These are phyloP conservation scores for Pythium monospermum DNA, from an alignment of 352 stramenopile genomes.

Conservation along the genomic window DNA sequence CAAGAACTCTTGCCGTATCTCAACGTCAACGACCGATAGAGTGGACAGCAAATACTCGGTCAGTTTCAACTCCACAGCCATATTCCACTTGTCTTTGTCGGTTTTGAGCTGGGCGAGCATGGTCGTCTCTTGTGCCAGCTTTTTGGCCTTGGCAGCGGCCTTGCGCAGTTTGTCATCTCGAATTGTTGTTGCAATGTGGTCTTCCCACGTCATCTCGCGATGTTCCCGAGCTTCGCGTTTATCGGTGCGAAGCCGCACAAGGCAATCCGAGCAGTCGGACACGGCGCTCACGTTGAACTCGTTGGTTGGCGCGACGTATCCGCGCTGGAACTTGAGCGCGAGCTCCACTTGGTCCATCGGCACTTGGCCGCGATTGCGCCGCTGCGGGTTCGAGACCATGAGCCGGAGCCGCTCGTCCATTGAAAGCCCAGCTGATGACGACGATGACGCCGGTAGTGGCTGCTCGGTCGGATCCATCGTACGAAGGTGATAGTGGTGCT, in stretches of 20 bases:
- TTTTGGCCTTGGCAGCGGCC: conserved; percentile 27
- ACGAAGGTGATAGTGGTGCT: too few species aligned
- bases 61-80: conserved; percentile 55
- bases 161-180: conserved; percentile 21
- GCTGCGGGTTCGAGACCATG: conserved; percentile 36
- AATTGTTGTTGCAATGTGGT: conserved; percentile 34
- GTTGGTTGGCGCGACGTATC: conserved; percentile 31
- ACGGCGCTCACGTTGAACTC: conserved; percentile 42
- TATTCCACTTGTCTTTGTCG: conserved; percentile 62
- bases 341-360: conserved; percentile 31
- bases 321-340: conserved; percentile 37
- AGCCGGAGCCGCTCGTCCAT: conserved; percentile 41
- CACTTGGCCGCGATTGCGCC: conserved; percentile 45
- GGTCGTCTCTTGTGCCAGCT: conserved; percentile 42
- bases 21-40: conserved; percentile 21
- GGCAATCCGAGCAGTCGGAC: conserved; percentile 46
- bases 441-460: too few species aligned
- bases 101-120: conserved; percentile 51
- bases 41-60: conserved; percentile 33
- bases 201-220: conserved; percentile 65
- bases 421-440: background rate
- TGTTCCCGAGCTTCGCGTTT: conserved; percentile 48
- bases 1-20: conserved; percentile 31
- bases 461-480: too few species aligned
- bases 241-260: conserved; percentile 32